These are phyloP conservation scores for Micromonas commoda DNA, from an alignment of 139 green algal genomes.

Conservation along the genomic window DNA sequence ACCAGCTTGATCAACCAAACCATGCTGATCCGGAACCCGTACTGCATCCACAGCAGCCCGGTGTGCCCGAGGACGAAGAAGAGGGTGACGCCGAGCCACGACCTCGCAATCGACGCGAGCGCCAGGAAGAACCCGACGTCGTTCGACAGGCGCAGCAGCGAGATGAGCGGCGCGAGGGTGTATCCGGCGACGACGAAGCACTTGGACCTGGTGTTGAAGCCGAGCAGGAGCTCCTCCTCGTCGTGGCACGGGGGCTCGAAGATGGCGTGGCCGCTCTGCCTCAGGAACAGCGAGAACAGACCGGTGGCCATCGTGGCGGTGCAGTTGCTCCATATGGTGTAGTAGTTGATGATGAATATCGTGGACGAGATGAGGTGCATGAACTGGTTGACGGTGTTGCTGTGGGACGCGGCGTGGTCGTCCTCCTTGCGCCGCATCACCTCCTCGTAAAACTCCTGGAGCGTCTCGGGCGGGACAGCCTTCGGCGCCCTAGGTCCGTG, in stretches of 20 bases:
- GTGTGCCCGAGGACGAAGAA: slow-evolving; percentile 3
- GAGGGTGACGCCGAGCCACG: too few relatives aligned
- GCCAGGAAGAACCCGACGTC: not conserved
- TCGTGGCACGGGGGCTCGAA: not conserved
- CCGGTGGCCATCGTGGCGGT: not conserved
- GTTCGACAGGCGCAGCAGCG: not conserved
- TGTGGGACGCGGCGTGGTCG: not conserved
- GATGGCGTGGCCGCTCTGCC: not conserved
- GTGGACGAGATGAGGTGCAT: not conserved
- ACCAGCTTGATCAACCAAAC: not conserved
- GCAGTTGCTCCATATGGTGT: not conserved
- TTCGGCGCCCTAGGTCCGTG: too few relatives aligned
- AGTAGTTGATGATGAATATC: not conserved
- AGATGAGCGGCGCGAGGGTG: not conserved
- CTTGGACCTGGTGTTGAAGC: not conserved
- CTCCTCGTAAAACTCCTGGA: not conserved
- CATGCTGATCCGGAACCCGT: not conserved
- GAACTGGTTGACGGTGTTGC: slow-evolving; percentile 1
- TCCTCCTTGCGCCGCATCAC: not conserved
- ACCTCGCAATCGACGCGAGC: too few relatives aligned
- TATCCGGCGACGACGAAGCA: not conserved
- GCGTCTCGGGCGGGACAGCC: too few relatives aligned
- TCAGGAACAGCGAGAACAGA: not conserved
- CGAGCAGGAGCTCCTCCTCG: not conserved
- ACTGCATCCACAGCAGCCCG: not conserved